Evolutionary conservation across 192 early-diverging fungal genomes (phyloP).

Genomic region (Geosiphon pyriformis): DNA sequence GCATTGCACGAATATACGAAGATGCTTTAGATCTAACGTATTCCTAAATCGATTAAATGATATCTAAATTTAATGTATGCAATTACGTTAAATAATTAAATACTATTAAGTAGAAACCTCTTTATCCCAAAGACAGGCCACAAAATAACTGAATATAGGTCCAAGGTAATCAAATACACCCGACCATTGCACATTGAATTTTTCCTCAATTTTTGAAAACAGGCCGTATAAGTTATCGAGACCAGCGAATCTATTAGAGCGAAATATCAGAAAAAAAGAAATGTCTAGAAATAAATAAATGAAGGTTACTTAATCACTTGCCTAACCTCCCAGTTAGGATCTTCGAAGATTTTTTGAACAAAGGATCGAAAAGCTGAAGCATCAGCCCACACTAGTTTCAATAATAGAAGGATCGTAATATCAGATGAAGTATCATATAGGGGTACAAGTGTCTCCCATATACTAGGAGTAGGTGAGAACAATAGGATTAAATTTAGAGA

Average conservation of each 20-base stretch:
- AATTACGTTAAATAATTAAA: too few species aligned
- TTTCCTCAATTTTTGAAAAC: constrained; percentile 52
- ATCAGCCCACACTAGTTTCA: constrained; percentile 38
- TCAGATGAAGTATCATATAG: constrained; percentile 39
- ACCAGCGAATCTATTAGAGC: constrained; percentile 35
- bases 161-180: constrained; percentile 40
- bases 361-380: constrained; percentile 39
- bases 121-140: constrained; percentile 51
- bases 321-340: constrained; percentile 48
- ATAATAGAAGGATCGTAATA: constrained; percentile 37
- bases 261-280: background rate
- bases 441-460: constrained; percentile 48
- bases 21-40: constrained; percentile 48
- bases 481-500: background rate
- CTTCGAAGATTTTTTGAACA: constrained; percentile 39
- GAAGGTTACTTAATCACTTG: constrained; percentile 8
- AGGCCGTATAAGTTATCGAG: constrained; percentile 51
- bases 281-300: background rate
- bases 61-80: too few species aligned
- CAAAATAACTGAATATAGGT: constrained; percentile 49
- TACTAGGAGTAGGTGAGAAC: constrained; percentile 24
- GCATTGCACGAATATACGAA: constrained; percentile 41
- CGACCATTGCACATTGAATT: constrained; percentile 33
- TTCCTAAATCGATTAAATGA: constrained; percentile 41
- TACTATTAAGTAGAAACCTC: constrained; percentile 29